Percentiles rank a stretch among this genome's conserved stretches.
phyloP scores from a whole-genome alignment of 805 yeast species.

The Candida maesae region DNA sequence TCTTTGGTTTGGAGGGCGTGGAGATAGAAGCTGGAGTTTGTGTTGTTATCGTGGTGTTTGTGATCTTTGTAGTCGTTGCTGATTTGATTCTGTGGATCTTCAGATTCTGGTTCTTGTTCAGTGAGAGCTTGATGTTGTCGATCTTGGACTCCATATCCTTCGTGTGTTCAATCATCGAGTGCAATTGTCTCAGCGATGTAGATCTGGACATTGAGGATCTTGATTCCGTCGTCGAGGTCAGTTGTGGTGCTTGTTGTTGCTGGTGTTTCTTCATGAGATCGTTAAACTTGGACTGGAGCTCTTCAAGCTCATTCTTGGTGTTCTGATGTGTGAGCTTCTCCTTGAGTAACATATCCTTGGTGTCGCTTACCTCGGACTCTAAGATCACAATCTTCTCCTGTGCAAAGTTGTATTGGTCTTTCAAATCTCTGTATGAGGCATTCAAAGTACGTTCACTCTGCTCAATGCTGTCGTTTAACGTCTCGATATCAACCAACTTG shows the following conservation, averaged over 20 bases:
- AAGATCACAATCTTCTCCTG: constrained; percentile 37
- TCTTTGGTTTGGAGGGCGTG: constrained; percentile 4
- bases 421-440: constrained; percentile 32
- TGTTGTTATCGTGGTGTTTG: constrained; percentile 22
- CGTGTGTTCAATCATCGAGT: constrained; percentile 28
- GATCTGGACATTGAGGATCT: constrained; percentile 22
- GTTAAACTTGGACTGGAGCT: constrained; percentile 14
- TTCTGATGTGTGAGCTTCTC: constrained; percentile 29
- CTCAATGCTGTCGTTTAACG: constrained; percentile 41
- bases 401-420: constrained; percentile 31
- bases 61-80: constrained; percentile 19
- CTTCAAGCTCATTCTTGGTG: constrained; percentile 22
- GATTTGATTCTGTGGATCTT: constrained; percentile 18
- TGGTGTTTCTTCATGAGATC: constrained; percentile 4
- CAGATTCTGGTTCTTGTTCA: constrained; percentile 13
- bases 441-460: constrained; percentile 36
- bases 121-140: constrained; percentile 24
- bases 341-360: constrained; percentile 25
- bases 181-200: constrained; percentile 28
- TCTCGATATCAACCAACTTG: constrained; percentile 39
- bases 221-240: constrained; percentile 1
- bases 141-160: constrained; percentile 29
- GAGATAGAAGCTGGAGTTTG: constrained; percentile 16
- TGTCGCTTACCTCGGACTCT: constrained; percentile 34
- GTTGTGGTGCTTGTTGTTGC: constrained; percentile 1